Conservation (phyloP, 2,329 filamentous ascomycete genomes). For the Chrysoporthe cubensis region DNA sequence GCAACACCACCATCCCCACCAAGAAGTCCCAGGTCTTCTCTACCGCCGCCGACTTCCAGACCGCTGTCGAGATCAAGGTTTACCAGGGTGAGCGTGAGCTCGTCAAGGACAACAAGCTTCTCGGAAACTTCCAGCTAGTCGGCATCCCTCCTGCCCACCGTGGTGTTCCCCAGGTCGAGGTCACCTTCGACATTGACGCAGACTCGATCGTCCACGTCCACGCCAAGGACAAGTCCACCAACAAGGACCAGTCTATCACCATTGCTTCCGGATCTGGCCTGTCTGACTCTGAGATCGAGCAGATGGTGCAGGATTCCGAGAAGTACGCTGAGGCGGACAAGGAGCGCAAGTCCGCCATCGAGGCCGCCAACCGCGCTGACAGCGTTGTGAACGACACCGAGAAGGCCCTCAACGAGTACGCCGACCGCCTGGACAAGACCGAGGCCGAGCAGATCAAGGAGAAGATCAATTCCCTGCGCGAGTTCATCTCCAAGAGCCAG, state of each 20-base stretch:
- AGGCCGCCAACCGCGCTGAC: conserved; percentile 96
- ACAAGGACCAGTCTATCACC: conserved; percentile 99
- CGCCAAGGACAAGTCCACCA: conserved; percentile 98
- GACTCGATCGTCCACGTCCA: conserved; percentile 98
- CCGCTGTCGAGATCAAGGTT: conserved; percentile 98
- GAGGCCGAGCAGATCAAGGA: conserved; percentile 92
- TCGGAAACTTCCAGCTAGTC: conserved; percentile 99
- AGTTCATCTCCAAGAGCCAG: conserved; percentile 93
- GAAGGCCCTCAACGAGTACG: conserved; percentile 95
- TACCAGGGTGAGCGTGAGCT: conserved; percentile 99
- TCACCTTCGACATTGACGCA: conserved; percentile 98
- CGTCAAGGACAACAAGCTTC: conserved; percentile 96
- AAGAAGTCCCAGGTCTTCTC: conserved; percentile 99
- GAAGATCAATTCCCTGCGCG: conserved; percentile 85
- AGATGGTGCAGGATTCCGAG: conserved; percentile 98
- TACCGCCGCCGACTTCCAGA: conserved; percentile 97
- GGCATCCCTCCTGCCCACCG: conserved; percentile 95
- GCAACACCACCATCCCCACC: conserved; percentile 98
- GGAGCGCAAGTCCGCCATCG: conserved; percentile 93
- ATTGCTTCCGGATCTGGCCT: conserved; percentile 98
- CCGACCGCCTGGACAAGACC: conserved; percentile 94
- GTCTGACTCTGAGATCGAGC: conserved; percentile 90
- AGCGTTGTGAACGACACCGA: conserved; percentile 96
- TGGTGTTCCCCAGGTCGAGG: conserved; percentile 94
- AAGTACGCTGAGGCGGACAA: conserved; percentile 94